Conservation (phyloP, 2,329 filamentous ascomycete species). For the Fusarium dimerum region DNA sequence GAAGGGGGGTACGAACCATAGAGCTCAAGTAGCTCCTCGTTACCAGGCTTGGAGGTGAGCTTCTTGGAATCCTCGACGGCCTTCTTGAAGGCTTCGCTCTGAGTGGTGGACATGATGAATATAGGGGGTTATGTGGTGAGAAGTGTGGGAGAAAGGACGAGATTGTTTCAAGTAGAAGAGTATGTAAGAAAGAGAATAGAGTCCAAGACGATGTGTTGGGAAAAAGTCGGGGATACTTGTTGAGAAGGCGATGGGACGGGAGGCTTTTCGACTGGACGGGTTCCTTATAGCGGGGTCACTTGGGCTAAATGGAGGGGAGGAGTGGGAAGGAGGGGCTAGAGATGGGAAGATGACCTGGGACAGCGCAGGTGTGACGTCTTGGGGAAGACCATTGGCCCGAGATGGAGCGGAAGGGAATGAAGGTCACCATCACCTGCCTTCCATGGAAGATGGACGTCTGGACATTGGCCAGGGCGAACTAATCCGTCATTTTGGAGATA, state of each 20-base stretch:
- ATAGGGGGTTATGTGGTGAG: conserved; percentile 4
- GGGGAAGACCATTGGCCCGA: conserved; percentile 12
- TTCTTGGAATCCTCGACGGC: conserved; percentile 66
- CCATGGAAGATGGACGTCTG: too few species aligned
- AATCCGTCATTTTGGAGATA: too few species aligned
- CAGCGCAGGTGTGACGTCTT: conserved; percentile 15
- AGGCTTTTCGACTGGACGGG: not conserved
- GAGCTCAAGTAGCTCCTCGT: conserved; percentile 65
- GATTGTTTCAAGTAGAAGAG: not conserved
- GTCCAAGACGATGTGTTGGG: not conserved
- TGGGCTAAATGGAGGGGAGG: too few species aligned
- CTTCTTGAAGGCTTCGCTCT: conserved; percentile 52
- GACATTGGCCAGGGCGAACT: too few species aligned
- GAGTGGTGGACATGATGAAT: conserved; percentile 42
- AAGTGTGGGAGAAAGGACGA: not conserved
- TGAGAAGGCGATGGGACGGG: not conserved
- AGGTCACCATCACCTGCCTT: too few species aligned
- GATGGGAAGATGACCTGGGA: too few species aligned
- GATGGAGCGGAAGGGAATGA: too few species aligned
- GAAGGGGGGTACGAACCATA: conserved; percentile 46
- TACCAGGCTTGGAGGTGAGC: conserved; percentile 63
- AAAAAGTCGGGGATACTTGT: not conserved
- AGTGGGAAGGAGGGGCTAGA: too few species aligned
- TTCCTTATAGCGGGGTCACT: too few species aligned
- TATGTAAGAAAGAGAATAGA: not conserved